Percentiles rank a stretch among this genome's conserved stretches.
Evolutionary conservation across 2,329 filamentous ascomycete species (phyloP).

Genomic region (Diaporthe batatas): DNA sequence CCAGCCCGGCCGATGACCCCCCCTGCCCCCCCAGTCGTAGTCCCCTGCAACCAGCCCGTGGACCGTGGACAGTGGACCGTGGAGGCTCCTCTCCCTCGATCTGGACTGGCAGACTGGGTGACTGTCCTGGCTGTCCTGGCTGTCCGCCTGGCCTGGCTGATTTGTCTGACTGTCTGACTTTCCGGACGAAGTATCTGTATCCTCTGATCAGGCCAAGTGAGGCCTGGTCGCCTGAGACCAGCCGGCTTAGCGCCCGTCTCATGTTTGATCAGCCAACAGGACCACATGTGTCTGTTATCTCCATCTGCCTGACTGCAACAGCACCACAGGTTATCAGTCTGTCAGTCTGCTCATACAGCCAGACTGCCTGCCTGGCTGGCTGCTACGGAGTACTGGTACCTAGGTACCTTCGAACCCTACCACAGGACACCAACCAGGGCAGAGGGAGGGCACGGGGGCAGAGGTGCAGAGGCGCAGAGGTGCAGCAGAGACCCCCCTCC

Average conservation of each 20-base stretch:
- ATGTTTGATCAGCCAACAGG: conserved; percentile 34
- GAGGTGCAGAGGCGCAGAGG: neutral
- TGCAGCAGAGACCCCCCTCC: conserved; percentile 12
- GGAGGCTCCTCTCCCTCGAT: conserved; percentile 17
- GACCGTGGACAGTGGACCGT: neutral
- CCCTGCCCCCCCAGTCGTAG: conserved; percentile 6
- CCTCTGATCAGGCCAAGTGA: conserved; percentile 14
- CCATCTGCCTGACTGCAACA: conserved; percentile 18
- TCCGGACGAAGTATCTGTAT: conserved; percentile 1
- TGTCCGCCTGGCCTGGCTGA: neutral
- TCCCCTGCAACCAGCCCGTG: neutral
- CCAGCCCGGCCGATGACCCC: conserved; percentile 22
- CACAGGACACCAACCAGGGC: neutral
- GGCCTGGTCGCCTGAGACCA: conserved; percentile 26
- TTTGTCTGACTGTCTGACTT: neutral
- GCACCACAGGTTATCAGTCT: conserved; percentile 4
- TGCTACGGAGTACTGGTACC: neutral
- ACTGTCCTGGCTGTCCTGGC: neutral
- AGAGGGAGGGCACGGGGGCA: neutral
- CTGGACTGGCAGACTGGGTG: neutral
- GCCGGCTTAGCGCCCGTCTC: conserved; percentile 28
- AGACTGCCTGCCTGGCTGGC: no score
- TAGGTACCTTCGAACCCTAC: neutral
- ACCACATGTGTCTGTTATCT: conserved; percentile 24
- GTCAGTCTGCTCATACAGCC: neutral